Evolutionary conservation across 164 flowering plant genomes (phyloP).

Genomic region (Umbellularia californica): DNA sequence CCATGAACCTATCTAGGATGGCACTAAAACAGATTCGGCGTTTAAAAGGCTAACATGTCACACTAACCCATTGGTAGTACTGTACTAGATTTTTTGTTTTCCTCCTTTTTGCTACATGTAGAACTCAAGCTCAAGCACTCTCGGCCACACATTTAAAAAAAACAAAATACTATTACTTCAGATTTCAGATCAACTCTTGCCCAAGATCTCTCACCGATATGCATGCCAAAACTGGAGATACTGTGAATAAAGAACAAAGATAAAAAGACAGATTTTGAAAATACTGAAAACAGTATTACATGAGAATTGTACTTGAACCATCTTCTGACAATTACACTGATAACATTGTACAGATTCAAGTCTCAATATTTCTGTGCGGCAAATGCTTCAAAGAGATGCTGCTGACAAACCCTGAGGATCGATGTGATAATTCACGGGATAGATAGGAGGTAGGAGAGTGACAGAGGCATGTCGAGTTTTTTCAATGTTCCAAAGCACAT

Average conservation of each 20-base stretch:
- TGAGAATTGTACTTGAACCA: neutral
- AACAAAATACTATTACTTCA: too few species aligned
- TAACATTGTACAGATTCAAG: constrained; percentile 4
- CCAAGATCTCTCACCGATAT: neutral
- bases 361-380: neutral
- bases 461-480: neutral
- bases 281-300: neutral
- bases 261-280: neutral
- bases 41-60: too few species aligned
- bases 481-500: constrained; percentile 51
- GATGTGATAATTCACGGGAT: neutral
- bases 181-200: neutral
- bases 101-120: too few species aligned
- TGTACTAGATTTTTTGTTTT: too few species aligned
- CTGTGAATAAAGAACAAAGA: neutral
- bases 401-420: neutral
- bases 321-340: neutral
- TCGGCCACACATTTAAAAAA: too few species aligned
- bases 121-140: too few species aligned
- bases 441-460: neutral
- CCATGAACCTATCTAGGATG: too few species aligned
- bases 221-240: neutral
- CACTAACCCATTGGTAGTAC: too few species aligned
- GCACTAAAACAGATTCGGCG: too few species aligned
- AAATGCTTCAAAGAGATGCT: neutral